Evolutionary conservation across 768 basidiomycete species (phyloP), one percentile per base, ranked within the genome.

Genomic region (Mycena amicta): DNA sequence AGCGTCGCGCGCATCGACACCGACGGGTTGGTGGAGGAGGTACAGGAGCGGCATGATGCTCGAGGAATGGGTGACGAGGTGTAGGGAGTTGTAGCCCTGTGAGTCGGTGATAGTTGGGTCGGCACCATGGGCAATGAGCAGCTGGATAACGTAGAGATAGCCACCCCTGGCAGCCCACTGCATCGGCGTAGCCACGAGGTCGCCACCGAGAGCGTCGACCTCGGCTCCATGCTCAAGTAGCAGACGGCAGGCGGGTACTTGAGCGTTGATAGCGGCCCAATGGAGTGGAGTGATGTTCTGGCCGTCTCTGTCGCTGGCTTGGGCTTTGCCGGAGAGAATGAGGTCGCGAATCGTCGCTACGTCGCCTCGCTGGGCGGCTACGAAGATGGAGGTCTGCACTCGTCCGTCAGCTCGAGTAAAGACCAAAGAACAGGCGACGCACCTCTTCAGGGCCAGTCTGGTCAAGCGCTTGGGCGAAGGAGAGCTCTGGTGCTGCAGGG

Each of bases 161-260:
- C 97, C 97, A 69, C 95, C 97, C 55, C 95, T 86, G 3, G 96
- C 94, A 0, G 97, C 97, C 97, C 97, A 99, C 72, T 98, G 95
- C 78, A 98, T 83, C 1, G 97, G 95, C 1, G 95, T 96, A 2
- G 95, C 96, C 27, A 89, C 80, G 27, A 99, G 83, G 72, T 98
- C 96, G 3, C 97, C 97, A 20, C 97, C 97, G 8, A 90, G 76
- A 3, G 93, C 92, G 63, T 99, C 97, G 20, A 98, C 91, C 54
- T 96, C 93, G 0, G 96, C 96, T 22, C 95, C 96, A 66, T 93
- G 87, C 63, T 95, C 92, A 31, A 99, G 78, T 18, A 99, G 80
- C 64, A 88, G 91, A 30, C 89, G 84, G 73, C 94, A 97, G 25
- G 90, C 88, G 1, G 86, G 80, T n/a, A 96, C 78, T 68, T 98